Evolutionary conservation across 2,329 filamentous ascomycete genomes (phyloP).

Genomic region (Colletotrichum simmondsii): DNA sequence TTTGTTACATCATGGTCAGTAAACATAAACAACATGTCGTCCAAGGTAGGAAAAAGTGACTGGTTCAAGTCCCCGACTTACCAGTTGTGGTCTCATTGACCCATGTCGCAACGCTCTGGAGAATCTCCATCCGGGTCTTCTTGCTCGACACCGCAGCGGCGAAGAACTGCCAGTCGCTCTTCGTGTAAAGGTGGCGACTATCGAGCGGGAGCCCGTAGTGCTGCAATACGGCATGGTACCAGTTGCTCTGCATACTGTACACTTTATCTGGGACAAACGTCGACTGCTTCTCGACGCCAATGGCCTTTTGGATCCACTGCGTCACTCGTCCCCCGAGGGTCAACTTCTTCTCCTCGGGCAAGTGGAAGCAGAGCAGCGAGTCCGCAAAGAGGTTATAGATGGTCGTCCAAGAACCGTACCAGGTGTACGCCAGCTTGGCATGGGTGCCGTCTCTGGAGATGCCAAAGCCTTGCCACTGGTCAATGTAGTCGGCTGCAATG

Average conservation of each 20-base stretch:
- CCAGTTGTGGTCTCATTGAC: constrained; percentile 82
- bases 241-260: constrained; percentile 83
- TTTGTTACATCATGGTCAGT: constrained; percentile 10
- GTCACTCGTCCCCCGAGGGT: background rate
- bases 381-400: constrained; percentile 84
- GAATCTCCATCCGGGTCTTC: constrained; percentile 75
- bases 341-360: constrained; percentile 40
- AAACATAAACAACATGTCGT: background rate
- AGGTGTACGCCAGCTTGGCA: constrained; percentile 82
- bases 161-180: constrained; percentile 93
- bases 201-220: constrained; percentile 87
- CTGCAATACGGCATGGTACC: constrained; percentile 84
- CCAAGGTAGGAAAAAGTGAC: too few relatives aligned
- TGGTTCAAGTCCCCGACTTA: constrained; percentile 42
- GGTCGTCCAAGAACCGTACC: constrained; percentile 86
- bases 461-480: constrained; percentile 77
- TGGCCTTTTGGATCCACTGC: constrained; percentile 35
- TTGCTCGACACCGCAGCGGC: constrained; percentile 81
- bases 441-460: constrained; percentile 78
- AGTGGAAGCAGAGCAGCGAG: constrained; percentile 82
- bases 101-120: constrained; percentile 81
- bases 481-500: constrained; percentile 73
- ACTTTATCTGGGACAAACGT: constrained; percentile 78
- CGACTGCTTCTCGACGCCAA: constrained; percentile 40
- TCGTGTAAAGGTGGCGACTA: constrained; percentile 84